These are phyloP conservation scores for Suillus brevipes DNA, from an alignment of 768 basidiomycete species.

Conservation along the genomic window DNA sequence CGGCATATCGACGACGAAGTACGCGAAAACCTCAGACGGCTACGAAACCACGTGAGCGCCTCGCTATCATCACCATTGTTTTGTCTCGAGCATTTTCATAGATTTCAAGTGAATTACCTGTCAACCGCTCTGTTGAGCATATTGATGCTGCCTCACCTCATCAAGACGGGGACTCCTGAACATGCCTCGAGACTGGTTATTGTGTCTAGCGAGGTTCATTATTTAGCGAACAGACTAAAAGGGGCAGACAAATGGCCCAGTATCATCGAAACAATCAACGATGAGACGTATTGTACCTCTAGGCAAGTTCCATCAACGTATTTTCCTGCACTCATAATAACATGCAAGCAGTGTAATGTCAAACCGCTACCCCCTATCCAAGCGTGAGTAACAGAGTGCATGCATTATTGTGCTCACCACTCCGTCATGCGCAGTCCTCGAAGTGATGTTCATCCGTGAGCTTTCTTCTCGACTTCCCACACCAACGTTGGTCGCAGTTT, in stretches of 20 bases:
- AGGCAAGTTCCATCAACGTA: slow-evolving; percentile 16
- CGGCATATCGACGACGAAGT: slow-evolving; percentile 18
- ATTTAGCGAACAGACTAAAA: slow-evolving; percentile 12
- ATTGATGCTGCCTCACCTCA: slow-evolving; percentile 36
- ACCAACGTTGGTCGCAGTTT: slow-evolving; percentile 29
- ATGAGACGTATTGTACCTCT: slow-evolving; percentile 28
- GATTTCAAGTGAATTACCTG: slow-evolving; percentile 38
- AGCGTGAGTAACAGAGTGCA: slow-evolving; percentile 16
- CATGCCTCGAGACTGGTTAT: slow-evolving; percentile 31
- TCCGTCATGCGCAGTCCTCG: slow-evolving; percentile 27
- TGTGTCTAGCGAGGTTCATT: slow-evolving; percentile 32
- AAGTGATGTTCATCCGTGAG: slow-evolving; percentile 37
- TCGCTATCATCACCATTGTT: not conserved
- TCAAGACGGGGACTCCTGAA: slow-evolving; percentile 26
- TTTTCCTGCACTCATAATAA: slow-evolving; percentile 6
- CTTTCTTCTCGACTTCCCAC: slow-evolving; percentile 33
- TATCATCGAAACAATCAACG: slow-evolving; percentile 31
- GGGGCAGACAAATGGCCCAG: slow-evolving; percentile 18
- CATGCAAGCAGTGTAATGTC: slow-evolving; percentile 21
- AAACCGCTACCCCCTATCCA: slow-evolving; percentile 27
- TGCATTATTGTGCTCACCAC: not conserved
- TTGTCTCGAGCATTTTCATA: slow-evolving; percentile 12
- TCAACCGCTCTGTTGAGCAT: slow-evolving; percentile 36
- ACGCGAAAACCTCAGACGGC: slow-evolving; percentile 33
- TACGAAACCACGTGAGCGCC: slow-evolving; percentile 37